phyloP scores from a whole-genome alignment of 306 rosid species.

The Casuarina equisetifolia region DNA sequence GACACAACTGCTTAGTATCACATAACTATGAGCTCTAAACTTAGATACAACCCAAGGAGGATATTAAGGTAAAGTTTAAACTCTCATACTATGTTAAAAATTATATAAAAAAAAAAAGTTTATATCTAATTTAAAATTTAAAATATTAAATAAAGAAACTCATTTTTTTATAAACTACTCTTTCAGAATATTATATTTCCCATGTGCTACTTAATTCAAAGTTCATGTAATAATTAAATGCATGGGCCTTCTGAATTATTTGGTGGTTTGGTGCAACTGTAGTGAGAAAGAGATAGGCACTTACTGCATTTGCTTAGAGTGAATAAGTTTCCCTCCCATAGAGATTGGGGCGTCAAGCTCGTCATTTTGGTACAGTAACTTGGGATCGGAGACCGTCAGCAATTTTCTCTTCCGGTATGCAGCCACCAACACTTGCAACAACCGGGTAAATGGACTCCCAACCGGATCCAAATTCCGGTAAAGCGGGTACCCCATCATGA shows the following conservation, averaged over 20 bases:
- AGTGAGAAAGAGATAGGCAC: background rate
- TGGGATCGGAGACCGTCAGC: conserved; percentile 18
- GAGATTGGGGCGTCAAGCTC: conserved; percentile 70
- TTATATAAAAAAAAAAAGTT: too few relatives aligned
- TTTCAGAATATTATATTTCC: too few relatives aligned
- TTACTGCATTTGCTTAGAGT: conserved; percentile 64
- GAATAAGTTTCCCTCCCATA: conserved; percentile 61
- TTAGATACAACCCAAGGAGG: too few relatives aligned
- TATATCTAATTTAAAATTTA: too few relatives aligned
- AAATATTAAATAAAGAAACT: too few relatives aligned
- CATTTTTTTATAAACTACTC: too few relatives aligned
- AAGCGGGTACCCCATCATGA: conserved; percentile 70
- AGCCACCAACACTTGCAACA: conserved; percentile 67
- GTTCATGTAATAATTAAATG: background rate
- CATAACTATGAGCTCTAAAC: too few relatives aligned
- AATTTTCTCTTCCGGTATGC: conserved; percentile 70
- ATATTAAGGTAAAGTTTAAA: too few relatives aligned
- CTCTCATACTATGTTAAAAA: too few relatives aligned
- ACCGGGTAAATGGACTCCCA: conserved; percentile 91
- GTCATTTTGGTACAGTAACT: conserved; percentile 55
- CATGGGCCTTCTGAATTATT: background rate
- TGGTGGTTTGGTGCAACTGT: background rate
- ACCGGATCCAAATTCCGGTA: conserved; percentile 76
- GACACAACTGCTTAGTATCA: too few relatives aligned
- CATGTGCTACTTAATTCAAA: too few relatives aligned